These are phyloP conservation scores for Mortierella sp. DNA, from an alignment of 371 early-diverging fungal species.

Conservation along the genomic window DNA sequence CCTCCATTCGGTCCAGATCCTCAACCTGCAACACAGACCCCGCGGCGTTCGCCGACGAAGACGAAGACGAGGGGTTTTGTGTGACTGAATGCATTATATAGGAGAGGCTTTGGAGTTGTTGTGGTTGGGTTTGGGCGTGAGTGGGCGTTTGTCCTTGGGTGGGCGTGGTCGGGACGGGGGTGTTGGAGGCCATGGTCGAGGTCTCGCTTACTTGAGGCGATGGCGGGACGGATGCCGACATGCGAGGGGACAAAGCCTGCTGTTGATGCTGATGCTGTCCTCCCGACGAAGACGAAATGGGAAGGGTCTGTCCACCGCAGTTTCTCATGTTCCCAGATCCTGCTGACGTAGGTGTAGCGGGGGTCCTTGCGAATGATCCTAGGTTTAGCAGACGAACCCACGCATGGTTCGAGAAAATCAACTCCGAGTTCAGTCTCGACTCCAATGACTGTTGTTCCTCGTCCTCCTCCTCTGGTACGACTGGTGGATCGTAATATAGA, in stretches of 20 bases:
- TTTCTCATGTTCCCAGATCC: neutral
- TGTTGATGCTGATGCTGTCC: neutral
- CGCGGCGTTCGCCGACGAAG: neutral
- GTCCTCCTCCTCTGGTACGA: constrained; percentile 4
- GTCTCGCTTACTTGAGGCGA: constrained; percentile 19
- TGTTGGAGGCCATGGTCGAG: constrained; percentile 14
- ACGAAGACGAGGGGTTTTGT: neutral
- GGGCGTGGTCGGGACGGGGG: neutral
- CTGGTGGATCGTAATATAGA: constrained; percentile 10
- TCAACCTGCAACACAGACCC: constrained; percentile 38
- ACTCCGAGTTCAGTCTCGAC: constrained; percentile 33
- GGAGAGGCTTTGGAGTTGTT: constrained; percentile 16
- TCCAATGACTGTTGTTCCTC: constrained; percentile 24
- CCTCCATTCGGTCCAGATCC: constrained; percentile 65
- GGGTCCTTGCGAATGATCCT: constrained; percentile 34
- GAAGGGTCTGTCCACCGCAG: neutral
- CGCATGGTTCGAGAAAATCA: constrained; percentile 51
- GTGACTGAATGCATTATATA: constrained; percentile 22
- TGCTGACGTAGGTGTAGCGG: constrained; percentile 13
- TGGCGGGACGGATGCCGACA: constrained; percentile 3
- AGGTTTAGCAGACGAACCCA: constrained; percentile 53
- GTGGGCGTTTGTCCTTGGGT: neutral
- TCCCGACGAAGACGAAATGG: neutral
- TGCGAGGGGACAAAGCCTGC: neutral
- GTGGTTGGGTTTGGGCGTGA: neutral